These are phyloP conservation scores for Rubus idaeus DNA, from an alignment of 306 rosid species.

Conservation along the genomic window DNA sequence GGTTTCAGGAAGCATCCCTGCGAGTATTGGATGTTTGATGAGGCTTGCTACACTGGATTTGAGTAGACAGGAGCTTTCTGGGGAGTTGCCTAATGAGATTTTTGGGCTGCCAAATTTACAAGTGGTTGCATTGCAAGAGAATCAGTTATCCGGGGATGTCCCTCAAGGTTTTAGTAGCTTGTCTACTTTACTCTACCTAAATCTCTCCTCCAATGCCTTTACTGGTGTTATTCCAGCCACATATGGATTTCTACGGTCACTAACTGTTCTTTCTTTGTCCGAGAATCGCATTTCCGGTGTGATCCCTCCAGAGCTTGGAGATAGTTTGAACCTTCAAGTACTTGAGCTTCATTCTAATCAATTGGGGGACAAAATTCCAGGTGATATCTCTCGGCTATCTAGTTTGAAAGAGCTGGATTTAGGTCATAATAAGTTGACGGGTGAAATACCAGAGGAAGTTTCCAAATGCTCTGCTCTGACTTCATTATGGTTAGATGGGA, in stretches of 20 bases:
- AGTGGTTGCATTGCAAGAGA: constrained; percentile 62
- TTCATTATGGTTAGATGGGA: constrained; percentile 51
- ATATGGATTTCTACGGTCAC: constrained; percentile 63
- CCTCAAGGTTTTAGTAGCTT: constrained; percentile 90
- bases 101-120: constrained; percentile 72
- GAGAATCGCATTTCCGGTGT: constrained; percentile 52
- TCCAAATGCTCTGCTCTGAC: constrained; percentile 55
- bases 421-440: constrained; percentile 56
- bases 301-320: constrained; percentile 61
- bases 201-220: constrained; percentile 58
- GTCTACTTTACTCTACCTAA: constrained; percentile 55
- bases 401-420: constrained; percentile 59
- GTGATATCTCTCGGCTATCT: constrained; percentile 43
- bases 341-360: constrained; percentile 60
- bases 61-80: constrained; percentile 70
- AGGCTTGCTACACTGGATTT: constrained; percentile 65
- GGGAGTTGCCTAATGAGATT: constrained; percentile 67
- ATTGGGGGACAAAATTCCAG: constrained; percentile 45
- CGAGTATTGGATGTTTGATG: constrained; percentile 62
- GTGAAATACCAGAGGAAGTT: constrained; percentile 65
- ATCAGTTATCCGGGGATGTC: constrained; percentile 57
- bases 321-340: constrained; percentile 62
- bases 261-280: constrained; percentile 55
- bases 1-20: constrained; percentile 57
- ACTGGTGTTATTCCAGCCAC: constrained; percentile 61